Conservation (phyloP, 2,329 filamentous ascomycete species). For the Whalleya microplaca region DNA sequence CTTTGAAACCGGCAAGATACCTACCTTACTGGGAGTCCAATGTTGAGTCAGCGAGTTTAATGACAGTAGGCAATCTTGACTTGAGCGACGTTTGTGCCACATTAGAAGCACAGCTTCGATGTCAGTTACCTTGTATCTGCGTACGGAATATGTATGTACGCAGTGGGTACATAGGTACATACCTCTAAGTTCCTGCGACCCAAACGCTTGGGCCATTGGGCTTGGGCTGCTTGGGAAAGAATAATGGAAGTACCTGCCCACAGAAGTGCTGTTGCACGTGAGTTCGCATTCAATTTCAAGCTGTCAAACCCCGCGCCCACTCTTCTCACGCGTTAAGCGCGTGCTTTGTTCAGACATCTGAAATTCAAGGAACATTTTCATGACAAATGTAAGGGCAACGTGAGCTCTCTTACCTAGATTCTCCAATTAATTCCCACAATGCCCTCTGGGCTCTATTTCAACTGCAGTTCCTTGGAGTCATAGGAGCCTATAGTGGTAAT, state of each 20-base stretch:
- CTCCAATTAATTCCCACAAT: not conserved
- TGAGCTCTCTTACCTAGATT: not conserved
- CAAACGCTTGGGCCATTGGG: not conserved
- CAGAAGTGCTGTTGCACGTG: conserved; percentile 24
- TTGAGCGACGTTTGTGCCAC: conserved; percentile 6
- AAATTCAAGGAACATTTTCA: not conserved
- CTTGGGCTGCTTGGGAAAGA: conserved; percentile 8
- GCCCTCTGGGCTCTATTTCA: not conserved
- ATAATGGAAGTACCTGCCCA: too few relatives aligned
- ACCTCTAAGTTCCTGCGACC: too few relatives aligned
- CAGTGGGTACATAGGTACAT: too few relatives aligned
- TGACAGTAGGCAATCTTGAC: too few relatives aligned
- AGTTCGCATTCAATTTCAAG: conserved; percentile 25
- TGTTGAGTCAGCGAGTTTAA: not conserved
- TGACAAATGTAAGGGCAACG: not conserved
- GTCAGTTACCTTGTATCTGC: not conserved
- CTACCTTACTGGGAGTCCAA: not conserved
- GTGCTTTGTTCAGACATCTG: not conserved
- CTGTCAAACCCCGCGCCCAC: conserved; percentile 8
- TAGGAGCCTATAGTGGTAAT: not conserved
- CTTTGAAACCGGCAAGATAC: too few relatives aligned
- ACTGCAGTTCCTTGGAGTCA: not conserved
- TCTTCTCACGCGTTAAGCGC: conserved; percentile 12
- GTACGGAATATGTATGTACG: too few relatives aligned
- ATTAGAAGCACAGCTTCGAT: not conserved